Evolutionary conservation across 2,329 filamentous ascomycete genomes (phyloP), one percentile per base, ranked within the genome.

Genomic region (Rugonectria rugulosa): DNA sequence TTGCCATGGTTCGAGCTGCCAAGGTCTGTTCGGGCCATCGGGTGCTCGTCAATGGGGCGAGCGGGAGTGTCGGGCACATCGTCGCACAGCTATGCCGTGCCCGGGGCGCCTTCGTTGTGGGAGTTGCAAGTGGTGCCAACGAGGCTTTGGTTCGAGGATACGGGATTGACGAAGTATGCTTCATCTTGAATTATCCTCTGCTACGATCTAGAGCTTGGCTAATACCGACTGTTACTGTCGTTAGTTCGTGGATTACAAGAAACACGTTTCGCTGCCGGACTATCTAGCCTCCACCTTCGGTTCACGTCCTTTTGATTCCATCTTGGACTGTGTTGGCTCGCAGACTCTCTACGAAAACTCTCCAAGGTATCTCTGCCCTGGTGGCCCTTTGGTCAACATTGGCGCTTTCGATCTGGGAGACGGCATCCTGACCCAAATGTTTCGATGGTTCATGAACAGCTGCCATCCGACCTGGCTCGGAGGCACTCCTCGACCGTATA

Each of bases 401-500:
- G 38, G 38, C 38, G 38, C 38, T 42, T 42, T 42, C 23, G 38
- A 42, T 27, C 23, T 42, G 21, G 38, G 23, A 42, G 38, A 42
- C 14, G 41, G 32, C 40, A 34, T 44, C 20, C 14, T 53, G 49
- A 34, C 6, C 44, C 41, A 42, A 45, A 38, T 53, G 32, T 31
- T 31, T 40, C 40, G 31, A 46, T 53, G 40, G 40, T 36, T 43
- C 49, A 53, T 53, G 49, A 53, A 53, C 49, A 53, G 9, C 21
- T 53, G 31, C 40, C 37, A 41, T 53, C 49, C 49, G 41, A 53
- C 49, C 27, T 53, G 49, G 49, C 49, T 53, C 23, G 41, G 49
- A 14, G 49, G 49, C 42, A 32, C 46, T 38, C 49, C 49, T 29
- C 41, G 49, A 20, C 29, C 40, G n/a, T 53, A 45, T 31, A 53